Percentiles rank a stretch among this genome's conserved stretches.
These are phyloP conservation scores for Pseudogymnoascus sp. DNA, from an alignment of 2,329 filamentous ascomycete species.

Conservation along the genomic window DNA sequence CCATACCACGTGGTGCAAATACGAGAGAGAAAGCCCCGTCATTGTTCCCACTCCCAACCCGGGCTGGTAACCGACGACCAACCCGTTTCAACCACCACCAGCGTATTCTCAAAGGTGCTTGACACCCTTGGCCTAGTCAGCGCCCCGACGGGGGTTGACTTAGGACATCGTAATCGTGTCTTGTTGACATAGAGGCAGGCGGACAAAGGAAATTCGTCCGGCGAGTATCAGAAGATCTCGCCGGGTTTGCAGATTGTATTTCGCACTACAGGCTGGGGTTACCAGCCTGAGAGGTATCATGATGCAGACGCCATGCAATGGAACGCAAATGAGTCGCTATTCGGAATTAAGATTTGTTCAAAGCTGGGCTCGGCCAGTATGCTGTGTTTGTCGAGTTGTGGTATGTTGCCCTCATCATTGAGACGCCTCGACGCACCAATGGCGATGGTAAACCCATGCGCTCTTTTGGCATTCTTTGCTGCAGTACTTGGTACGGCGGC, in stretches of 20 bases:
- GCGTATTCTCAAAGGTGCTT: not conserved
- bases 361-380: conserved; percentile 5
- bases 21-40: not conserved
- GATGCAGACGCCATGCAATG: conserved; percentile 27
- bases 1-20: not conserved
- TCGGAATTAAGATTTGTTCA: conserved; percentile 7
- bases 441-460: conserved; percentile 95
- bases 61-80: not conserved
- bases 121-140: not conserved
- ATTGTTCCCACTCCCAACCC: not conserved
- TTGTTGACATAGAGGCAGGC: conserved; percentile 1
- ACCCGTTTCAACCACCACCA: not conserved
- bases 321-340: conserved; percentile 5
- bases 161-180: not conserved
- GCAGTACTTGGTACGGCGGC: conserved; percentile 96
- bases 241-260: not conserved
- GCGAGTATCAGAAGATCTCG: conserved; percentile 22
- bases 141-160: not conserved
- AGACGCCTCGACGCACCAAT: conserved; percentile 81
- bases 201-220: conserved; percentile 2
- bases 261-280: conserved; percentile 23
- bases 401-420: conserved; percentile 15
- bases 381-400: not conserved
- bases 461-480: conserved; percentile 99
- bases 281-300: conserved; percentile 32